Percentiles rank a stretch among this genome's conserved stretches.
Conservation (phyloP, 1,139 yeast genomes). For the Geotrichum restrictum region DNA sequence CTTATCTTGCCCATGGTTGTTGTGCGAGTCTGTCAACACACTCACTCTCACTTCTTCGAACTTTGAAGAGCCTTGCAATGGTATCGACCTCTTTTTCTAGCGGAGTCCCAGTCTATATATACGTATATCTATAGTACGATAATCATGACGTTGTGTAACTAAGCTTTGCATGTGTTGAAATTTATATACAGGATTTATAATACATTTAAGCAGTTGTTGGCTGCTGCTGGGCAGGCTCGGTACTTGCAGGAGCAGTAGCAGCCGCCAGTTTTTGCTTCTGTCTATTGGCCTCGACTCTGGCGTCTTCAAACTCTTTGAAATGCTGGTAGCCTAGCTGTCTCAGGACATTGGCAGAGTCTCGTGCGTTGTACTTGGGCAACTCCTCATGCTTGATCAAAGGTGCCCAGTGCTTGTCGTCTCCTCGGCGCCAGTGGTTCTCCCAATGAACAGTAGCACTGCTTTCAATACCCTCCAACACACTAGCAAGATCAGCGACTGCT, state of each 20-base stretch:
- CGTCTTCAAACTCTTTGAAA: constrained; percentile 14
- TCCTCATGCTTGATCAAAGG: constrained; percentile 50
- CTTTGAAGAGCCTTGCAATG: too few species aligned
- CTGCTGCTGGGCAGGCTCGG: constrained; percentile 7
- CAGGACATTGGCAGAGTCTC: constrained; percentile 39
- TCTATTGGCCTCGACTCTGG: constrained; percentile 11
- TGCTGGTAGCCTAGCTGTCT: constrained; percentile 21
- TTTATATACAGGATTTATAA: too few species aligned
- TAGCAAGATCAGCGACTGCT: constrained; percentile 80
- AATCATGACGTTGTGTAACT: too few species aligned
- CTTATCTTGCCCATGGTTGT: too few species aligned
- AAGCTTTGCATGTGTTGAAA: too few species aligned
- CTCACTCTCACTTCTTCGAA: too few species aligned
- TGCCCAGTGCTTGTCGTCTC: constrained; percentile 64
- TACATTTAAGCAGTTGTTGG: background rate
- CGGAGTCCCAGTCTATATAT: too few species aligned
- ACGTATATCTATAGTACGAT: too few species aligned
- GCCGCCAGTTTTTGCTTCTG: constrained; percentile 1
- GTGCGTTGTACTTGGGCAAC: constrained; percentile 59
- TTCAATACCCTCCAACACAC: constrained; percentile 60
- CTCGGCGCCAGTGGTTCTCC: constrained; percentile 86
- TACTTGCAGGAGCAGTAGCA: background rate
- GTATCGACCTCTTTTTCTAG: too few species aligned
- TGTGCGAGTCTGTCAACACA: too few species aligned
- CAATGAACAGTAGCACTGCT: constrained; percentile 56